These are phyloP conservation scores for Sporothrix pallida DNA, from an alignment of 2,329 filamentous ascomycete species.

Conservation along the genomic window DNA sequence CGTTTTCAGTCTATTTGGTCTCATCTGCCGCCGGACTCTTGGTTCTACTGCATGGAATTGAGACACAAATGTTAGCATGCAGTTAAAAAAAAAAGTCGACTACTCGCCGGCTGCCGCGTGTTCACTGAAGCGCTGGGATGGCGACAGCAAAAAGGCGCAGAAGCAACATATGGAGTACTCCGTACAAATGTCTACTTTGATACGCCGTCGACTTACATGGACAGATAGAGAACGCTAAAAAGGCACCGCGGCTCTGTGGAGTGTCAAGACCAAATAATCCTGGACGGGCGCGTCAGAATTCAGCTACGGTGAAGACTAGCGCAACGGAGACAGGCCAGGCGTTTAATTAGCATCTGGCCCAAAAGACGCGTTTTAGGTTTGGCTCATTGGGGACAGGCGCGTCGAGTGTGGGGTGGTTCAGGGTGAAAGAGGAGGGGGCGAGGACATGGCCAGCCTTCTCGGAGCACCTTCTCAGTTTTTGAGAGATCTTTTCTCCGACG, in stretches of 20 bases:
- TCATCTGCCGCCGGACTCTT: slow-evolving; percentile 22
- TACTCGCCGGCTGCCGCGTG: not conserved
- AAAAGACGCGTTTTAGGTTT: slow-evolving; percentile 31
- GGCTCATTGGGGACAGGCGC: slow-evolving; percentile 26
- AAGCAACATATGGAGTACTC: not conserved
- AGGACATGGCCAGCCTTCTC: too few species aligned
- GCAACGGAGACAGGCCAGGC: not conserved
- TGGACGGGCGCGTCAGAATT: slow-evolving; percentile 20
- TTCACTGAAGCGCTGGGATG: slow-evolving; percentile 3
- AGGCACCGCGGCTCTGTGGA: slow-evolving; percentile 17
- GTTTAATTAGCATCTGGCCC: slow-evolving; percentile 18
- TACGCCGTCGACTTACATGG: not conserved
- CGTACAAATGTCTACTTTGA: slow-evolving; percentile 9
- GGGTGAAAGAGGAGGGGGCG: not conserved
- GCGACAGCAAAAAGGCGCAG: not conserved
- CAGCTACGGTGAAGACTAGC: slow-evolving; percentile 25
- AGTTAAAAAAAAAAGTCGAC: not conserved
- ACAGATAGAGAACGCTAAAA: not conserved
- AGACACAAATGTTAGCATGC: not conserved
- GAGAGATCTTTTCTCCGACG: not conserved
- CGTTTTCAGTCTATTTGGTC: not conserved
- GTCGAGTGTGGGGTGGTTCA: slow-evolving; percentile 22
- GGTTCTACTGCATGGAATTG: slow-evolving; percentile 9
- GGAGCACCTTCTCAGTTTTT: too few species aligned
- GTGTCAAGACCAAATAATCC: slow-evolving; percentile 8